Conservation (phyloP, 306 rosid species). For the Cercis canadensis region DNA sequence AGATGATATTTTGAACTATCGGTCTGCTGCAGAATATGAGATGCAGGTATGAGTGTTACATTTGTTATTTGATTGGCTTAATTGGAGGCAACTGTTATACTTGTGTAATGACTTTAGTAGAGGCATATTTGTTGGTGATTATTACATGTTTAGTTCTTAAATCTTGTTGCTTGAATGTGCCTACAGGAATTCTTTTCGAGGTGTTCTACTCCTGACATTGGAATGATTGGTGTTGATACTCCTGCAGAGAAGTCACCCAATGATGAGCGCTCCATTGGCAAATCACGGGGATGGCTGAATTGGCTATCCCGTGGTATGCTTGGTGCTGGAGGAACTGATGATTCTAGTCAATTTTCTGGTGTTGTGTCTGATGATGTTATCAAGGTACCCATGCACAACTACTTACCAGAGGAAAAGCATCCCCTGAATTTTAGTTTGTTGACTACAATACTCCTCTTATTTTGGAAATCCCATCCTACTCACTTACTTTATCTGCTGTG, state of each 20-base stretch:
- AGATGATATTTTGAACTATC: slow-evolving; percentile 82
- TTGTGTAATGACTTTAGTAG: slow-evolving; percentile 1
- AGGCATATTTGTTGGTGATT: neutral
- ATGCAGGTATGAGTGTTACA: slow-evolving; percentile 64
- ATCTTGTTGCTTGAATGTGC: slow-evolving; percentile 10
- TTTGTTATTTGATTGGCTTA: slow-evolving; percentile 29
- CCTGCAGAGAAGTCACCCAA: slow-evolving; percentile 54
- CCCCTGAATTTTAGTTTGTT: slow-evolving; percentile 4
- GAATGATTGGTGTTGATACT: slow-evolving; percentile 38
- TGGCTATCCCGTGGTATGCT: slow-evolving; percentile 99
- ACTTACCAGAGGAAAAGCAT: slow-evolving; percentile 12
- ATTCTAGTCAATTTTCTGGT: slow-evolving; percentile 94
- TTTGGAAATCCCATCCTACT: neutral
- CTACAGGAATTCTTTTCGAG: slow-evolving; percentile 64
- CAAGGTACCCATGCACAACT: slow-evolving; percentile 59
- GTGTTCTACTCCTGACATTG: slow-evolving; percentile 49
- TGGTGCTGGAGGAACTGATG: slow-evolving; percentile 98
- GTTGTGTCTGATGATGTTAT: slow-evolving; percentile 88
- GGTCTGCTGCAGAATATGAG: slow-evolving; percentile 82
- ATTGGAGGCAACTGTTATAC: slow-evolving; percentile 23
- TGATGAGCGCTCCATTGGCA: slow-evolving; percentile 64
- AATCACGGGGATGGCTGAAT: slow-evolving; percentile 90
- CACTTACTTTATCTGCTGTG: neutral
- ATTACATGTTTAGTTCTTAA: slow-evolving; percentile 31
- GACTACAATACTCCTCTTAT: no score